A percentile compares a stretch with the other conserved stretches of the same genome.
phyloP scores from a whole-genome alignment of 306 rosid genomes.

The Vicia faba region DNA sequence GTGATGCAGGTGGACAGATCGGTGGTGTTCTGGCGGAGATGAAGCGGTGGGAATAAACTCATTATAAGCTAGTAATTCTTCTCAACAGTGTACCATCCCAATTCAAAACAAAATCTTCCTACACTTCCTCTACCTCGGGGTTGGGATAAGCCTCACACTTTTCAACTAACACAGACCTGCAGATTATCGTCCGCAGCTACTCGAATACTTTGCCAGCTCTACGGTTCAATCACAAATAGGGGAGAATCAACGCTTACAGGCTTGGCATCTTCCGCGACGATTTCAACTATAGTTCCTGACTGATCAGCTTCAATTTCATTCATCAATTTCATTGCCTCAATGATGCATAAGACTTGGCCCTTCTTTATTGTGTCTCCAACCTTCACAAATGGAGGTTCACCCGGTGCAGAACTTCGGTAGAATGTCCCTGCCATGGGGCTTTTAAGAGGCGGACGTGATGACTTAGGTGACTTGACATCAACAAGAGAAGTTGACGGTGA shows the following conservation, averaged over 20 bases:
- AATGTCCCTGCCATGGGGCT: slow-evolving; percentile 85
- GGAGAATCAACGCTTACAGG: slow-evolving; percentile 65
- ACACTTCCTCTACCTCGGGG: slow-evolving; percentile 30
- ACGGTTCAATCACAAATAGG: slow-evolving; percentile 70
- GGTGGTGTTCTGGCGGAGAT: too few species aligned
- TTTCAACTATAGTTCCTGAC: slow-evolving; percentile 69
- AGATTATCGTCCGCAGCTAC: slow-evolving; percentile 36
- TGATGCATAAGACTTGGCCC: slow-evolving; percentile 74
- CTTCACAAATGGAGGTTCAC: slow-evolving; percentile 78
- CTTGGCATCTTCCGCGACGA: slow-evolving; percentile 59
- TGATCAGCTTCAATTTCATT: slow-evolving; percentile 86
- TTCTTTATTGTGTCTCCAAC: slow-evolving; percentile 82
- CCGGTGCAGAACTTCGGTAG: slow-evolving; percentile 71
- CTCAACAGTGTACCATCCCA: slow-evolving; percentile 45
- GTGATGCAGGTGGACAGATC: too few species aligned
- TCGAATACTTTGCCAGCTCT: slow-evolving; percentile 37
- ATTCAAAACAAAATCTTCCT: slow-evolving; percentile 50
- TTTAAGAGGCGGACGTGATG: slow-evolving; percentile 63
- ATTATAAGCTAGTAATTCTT: slow-evolving; percentile 41
- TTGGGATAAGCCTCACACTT: slow-evolving; percentile 36
- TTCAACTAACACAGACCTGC: slow-evolving; percentile 36
- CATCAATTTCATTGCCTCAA: slow-evolving; percentile 93
- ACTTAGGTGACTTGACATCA: slow-evolving; percentile 49
- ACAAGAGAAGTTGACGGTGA: slow-evolving; percentile 49
- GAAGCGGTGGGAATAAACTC: slow-evolving; percentile 2